A percentile compares a stretch with the other conserved stretches of the same genome.
Evolutionary conservation across 225 moss, liverwort and hornwort species (phyloP).

Genomic region (Climacium dendroides): DNA sequence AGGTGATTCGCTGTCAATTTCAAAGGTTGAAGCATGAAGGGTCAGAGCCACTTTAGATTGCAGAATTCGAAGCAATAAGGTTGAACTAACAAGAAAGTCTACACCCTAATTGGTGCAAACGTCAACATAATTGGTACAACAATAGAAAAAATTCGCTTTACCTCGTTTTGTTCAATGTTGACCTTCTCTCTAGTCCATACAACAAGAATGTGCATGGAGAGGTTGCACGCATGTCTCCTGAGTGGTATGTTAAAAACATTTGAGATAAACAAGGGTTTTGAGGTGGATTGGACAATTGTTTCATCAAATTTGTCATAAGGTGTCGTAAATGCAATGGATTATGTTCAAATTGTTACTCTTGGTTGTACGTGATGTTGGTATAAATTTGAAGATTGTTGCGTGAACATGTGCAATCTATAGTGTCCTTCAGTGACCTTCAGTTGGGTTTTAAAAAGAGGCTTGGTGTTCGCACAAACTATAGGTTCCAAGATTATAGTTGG

Average conservation of each 20-base stretch:
- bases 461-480: neutral
- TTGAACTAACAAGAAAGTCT: neutral
- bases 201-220: neutral
- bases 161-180: neutral
- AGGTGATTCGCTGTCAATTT: neutral
- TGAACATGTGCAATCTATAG: neutral
- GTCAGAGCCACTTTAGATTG: neutral
- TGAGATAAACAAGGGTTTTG: neutral
- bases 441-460: neutral
- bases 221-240: neutral
- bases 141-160: neutral
- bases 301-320: neutral
- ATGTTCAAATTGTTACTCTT: neutral
- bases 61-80: neutral
- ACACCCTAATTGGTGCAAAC: neutral
- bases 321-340: neutral
- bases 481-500: neutral
- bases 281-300: neutral
- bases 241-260: neutral
- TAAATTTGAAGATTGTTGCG: neutral
- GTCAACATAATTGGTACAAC: neutral
- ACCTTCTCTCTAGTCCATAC: neutral
- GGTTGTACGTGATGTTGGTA: neutral
- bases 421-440: neutral
- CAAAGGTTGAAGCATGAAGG: neutral